Conservation (phyloP, 768 basidiomycete species). For the Leccinum obscurum region DNA sequence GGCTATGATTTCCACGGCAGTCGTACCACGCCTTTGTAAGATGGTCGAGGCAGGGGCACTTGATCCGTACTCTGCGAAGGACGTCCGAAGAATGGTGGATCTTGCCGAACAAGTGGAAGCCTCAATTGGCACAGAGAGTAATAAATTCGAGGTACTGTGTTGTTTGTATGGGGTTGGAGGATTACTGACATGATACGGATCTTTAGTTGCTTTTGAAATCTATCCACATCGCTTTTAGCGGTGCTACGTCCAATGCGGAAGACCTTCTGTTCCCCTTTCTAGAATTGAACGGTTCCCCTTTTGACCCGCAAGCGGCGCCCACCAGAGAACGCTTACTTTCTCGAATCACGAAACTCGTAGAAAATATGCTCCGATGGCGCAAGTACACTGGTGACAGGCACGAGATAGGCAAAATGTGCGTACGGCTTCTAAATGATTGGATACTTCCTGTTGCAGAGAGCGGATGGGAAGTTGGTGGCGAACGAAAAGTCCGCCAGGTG, state of each 20-base stretch:
- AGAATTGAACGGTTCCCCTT: constrained; percentile 44
- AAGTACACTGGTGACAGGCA: constrained; percentile 65
- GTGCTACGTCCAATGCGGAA: constrained; percentile 53
- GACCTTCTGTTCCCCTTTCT: constrained; percentile 51
- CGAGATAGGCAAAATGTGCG: constrained; percentile 54
- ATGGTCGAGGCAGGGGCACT: constrained; percentile 77
- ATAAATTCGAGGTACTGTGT: constrained; percentile 59
- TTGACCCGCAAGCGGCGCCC: constrained; percentile 74
- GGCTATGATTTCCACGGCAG: constrained; percentile 81
- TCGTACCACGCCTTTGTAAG: constrained; percentile 74
- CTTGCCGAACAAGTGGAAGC: constrained; percentile 80
- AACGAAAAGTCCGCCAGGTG: constrained; percentile 63
- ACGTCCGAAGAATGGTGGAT: constrained; percentile 66
- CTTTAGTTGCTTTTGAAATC: constrained; percentile 59
- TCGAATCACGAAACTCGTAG: constrained; percentile 68
- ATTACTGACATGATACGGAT: constrained; percentile 12
- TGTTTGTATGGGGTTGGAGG: background rate
- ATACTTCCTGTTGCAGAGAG: constrained; percentile 66
- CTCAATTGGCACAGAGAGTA: constrained; percentile 61
- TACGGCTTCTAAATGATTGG: constrained; percentile 55
- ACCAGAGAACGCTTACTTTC: constrained; percentile 71
- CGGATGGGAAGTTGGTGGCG: constrained; percentile 89
- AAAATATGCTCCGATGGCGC: constrained; percentile 74
- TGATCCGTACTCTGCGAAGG: constrained; percentile 73
- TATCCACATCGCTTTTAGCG: constrained; percentile 51